Evolutionary conservation across 441 rosid genomes (phyloP).

Genomic region (Populus hybrid): DNA sequence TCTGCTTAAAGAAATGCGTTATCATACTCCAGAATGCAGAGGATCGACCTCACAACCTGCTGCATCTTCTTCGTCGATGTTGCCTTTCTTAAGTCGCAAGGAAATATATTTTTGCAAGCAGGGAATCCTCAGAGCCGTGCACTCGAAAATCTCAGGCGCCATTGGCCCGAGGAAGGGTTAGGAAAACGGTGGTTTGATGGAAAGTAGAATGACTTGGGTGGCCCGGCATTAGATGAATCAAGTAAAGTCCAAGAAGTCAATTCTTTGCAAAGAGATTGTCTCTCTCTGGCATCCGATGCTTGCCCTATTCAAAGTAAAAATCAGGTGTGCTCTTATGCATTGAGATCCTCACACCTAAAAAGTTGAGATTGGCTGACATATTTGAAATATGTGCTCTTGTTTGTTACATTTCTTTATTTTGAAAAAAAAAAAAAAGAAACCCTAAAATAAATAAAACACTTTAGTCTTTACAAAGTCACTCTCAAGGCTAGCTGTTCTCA

Average conservation of each 20-base stretch:
- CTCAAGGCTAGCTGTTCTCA: constrained; percentile 1
- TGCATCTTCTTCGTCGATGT: not conserved
- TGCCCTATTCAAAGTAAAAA: not conserved
- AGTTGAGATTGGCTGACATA: not conserved
- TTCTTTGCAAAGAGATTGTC: not conserved
- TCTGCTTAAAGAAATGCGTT: not conserved
- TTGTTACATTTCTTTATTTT: constrained; percentile 15
- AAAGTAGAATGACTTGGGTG: not conserved
- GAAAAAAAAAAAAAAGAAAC: not conserved
- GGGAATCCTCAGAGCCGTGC: not conserved
- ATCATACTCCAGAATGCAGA: not conserved
- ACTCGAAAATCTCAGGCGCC: not conserved
- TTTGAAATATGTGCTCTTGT: constrained; percentile 1
- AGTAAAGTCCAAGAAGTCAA: constrained; percentile 16
- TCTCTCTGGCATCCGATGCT: constrained; percentile 35
- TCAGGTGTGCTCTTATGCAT: constrained; percentile 11
- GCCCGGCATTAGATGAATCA: constrained; percentile 7
- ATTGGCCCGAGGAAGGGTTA: not conserved
- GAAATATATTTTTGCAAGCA: not conserved
- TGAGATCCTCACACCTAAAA: not conserved
- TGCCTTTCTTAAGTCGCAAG: not conserved
- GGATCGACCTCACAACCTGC: not conserved
- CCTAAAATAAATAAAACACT: not conserved
- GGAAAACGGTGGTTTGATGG: not conserved
- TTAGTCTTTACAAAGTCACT: not conserved